Base-by-base conservation (phyloP, 305 asterid genomes). In the Fraxinus nigra region DNA sequence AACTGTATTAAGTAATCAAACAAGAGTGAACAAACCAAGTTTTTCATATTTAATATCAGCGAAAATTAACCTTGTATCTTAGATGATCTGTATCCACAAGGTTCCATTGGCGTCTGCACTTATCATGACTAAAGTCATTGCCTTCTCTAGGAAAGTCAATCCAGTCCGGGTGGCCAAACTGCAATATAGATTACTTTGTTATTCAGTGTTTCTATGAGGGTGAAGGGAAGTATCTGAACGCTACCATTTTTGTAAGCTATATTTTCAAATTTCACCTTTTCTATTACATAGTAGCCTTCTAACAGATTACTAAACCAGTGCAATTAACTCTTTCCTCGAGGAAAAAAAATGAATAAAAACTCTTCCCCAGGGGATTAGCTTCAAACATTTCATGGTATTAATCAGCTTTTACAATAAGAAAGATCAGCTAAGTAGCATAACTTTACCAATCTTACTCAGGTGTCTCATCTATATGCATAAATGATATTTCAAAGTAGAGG, bases 111-210 rank as follows among this genome's bases (percentile, higher is more conserved):
- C 99, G 99, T 80, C 97, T 87, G 87, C 99, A 96, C 81, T 92
- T 96, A 81, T 96, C 98, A 81, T 89, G 89, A 87, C 98, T 92
- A 98, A 98, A 96, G 34, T 82, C 90, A 86, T 96, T 96, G 78
- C 98, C 99, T 85, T 94, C 98, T 87, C 99, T 90, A 43, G 99
- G 98, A 82, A 96, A 96, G 92, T 96, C 99, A 73, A 96, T 96
- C 99, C 99, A 94, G 38, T 96, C 99, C 74, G 99, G 99, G 88
- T 96, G 99, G 83, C 99, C 98, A 88, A 94, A 96, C 98, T 94
- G 85, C 81, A 85, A 75, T 40, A 72, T 40, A 72, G 77, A 82
- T 86, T 77, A 78, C 24, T 82, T 28, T 75, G 34, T 20, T 43
- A 83, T 72, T 78, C 81, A 65, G 72, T 56, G 72, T 35, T 24